Evolutionary conservation across 805 yeast species (phyloP).

Genomic region (Kluyveromyces lactis): DNA sequence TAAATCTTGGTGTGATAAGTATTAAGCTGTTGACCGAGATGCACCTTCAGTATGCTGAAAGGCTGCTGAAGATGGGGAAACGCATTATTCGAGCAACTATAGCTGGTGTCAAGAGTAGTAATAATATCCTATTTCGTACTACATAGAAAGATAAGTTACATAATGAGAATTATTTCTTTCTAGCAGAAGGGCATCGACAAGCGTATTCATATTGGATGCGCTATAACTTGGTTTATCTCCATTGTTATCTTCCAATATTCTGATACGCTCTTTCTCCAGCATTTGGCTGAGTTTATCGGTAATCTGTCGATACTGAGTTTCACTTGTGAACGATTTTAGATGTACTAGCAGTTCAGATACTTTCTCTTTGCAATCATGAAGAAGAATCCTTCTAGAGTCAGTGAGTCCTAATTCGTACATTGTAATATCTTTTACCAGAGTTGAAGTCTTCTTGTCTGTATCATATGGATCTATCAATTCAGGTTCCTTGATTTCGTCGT

Average conservation of each 20-base stretch:
- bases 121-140: no score
- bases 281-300: not conserved
- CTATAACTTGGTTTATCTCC: not conserved
- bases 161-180: not conserved
- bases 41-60: no score
- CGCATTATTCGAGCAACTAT: no score
- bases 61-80: no score
- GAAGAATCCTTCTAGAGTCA: not conserved
- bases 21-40: no score
- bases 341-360: not conserved
- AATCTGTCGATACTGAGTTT: not conserved
- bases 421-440: not conserved
- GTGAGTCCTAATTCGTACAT: not conserved
- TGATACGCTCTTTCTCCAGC: not conserved
- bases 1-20: no score
- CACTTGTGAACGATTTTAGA: not conserved
- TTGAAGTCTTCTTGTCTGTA: not conserved
- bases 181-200: not conserved
- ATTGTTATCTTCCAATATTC: not conserved
- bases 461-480: constrained; percentile 1
- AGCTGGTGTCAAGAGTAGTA: no score
- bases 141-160: not conserved
- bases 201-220: not conserved
- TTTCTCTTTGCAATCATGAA: not conserved
- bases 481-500: not conserved